Conservation (phyloP, 345 rosid species). For the Brassica cretica region DNA sequence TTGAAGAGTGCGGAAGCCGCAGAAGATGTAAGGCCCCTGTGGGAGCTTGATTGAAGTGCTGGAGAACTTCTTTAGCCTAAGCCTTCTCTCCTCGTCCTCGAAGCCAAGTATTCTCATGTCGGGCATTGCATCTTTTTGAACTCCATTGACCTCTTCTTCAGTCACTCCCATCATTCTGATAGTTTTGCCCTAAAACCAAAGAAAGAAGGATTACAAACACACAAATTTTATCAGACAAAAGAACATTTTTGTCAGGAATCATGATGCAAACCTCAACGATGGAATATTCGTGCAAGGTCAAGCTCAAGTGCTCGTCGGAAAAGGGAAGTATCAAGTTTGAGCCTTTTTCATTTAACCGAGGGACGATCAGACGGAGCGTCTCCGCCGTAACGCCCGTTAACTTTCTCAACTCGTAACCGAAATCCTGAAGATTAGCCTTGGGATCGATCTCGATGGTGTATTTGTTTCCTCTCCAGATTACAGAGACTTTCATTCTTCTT, state of each 20-base stretch:
- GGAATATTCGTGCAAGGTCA: conserved; percentile 57
- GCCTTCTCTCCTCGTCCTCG: conserved; percentile 83
- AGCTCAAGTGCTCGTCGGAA: conserved; percentile 55
- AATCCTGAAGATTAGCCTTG: conserved; percentile 55
- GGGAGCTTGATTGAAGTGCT: conserved; percentile 57
- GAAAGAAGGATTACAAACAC: neutral
- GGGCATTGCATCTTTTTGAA: conserved; percentile 50
- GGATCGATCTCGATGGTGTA: conserved; percentile 56
- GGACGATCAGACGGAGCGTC: conserved; percentile 74
- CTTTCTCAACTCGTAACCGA: conserved; percentile 70
- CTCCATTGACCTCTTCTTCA: conserved; percentile 62
- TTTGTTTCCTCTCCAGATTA: conserved; percentile 76
- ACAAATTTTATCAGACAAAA: neutral
- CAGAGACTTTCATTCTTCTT: conserved; percentile 43
- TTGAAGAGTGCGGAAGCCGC: conserved; percentile 76
- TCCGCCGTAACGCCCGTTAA: conserved; percentile 70
- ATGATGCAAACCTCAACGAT: conserved; percentile 53
- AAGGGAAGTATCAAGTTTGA: conserved; percentile 74
- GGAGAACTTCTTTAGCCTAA: conserved; percentile 50
- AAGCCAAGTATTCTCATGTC: conserved; percentile 84
- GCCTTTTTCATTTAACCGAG: conserved; percentile 55
- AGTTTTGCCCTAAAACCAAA: conserved; percentile 54
- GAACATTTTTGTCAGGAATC: neutral
- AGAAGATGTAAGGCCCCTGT: conserved; percentile 71
- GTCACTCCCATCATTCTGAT: conserved; percentile 94